phyloP scores from a whole-genome alignment of 176 grass and related monocot genomes.

The Neostapfia colusana region DNA sequence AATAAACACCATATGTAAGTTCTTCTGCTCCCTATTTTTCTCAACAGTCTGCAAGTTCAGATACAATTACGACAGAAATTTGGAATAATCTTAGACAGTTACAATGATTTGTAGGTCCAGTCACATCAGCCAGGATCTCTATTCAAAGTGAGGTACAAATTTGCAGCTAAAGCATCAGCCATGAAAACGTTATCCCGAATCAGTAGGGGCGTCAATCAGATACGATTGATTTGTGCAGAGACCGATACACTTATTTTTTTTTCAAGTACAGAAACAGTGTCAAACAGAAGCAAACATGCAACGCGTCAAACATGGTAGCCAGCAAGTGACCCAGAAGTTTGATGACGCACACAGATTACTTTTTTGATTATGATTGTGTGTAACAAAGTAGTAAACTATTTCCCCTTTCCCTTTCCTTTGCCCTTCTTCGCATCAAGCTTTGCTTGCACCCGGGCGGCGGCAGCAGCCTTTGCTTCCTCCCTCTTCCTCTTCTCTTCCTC shows the following conservation, averaged over 20 bases:
- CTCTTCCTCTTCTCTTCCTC: slow-evolving; percentile 97
- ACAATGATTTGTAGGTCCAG: too few relatives aligned
- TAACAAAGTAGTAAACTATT: slow-evolving; percentile 31
- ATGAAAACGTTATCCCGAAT: background rate
- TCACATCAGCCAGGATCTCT: background rate
- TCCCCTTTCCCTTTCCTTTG: slow-evolving; percentile 82
- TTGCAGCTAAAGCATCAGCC: background rate
- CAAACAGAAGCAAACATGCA: background rate
- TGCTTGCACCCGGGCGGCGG: slow-evolving; percentile 86
- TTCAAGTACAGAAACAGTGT: background rate
- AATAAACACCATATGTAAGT: too few relatives aligned
- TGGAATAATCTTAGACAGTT: too few relatives aligned
- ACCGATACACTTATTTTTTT: background rate
- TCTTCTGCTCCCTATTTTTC: too few relatives aligned
- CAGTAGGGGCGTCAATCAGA: too few relatives aligned
- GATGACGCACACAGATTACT: slow-evolving; percentile 29
- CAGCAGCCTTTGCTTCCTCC: slow-evolving; percentile 84
- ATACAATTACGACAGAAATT: too few relatives aligned
- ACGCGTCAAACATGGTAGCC: background rate
- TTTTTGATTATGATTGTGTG: slow-evolving; percentile 39
- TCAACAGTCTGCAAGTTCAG: too few relatives aligned
- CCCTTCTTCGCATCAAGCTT: slow-evolving; percentile 93
- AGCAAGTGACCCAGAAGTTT: background rate
- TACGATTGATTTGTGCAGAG: background rate
- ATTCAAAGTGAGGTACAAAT: background rate